phyloP scores from a whole-genome alignment of 768 basidiomycete genomes.

The Boletus rex-veris region DNA sequence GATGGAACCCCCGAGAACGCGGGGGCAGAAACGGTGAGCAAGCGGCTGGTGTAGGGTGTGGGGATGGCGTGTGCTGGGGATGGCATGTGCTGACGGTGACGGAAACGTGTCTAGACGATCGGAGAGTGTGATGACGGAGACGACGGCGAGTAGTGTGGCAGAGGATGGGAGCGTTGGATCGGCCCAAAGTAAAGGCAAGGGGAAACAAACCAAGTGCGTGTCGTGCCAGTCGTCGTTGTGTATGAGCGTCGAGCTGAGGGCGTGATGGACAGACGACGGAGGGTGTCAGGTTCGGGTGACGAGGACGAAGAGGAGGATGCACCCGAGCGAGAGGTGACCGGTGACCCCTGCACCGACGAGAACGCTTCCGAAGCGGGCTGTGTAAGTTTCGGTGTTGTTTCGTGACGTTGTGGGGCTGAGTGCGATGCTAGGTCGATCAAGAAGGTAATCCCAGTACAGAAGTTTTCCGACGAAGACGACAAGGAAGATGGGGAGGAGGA shows the following conservation, averaged over 20 bases:
- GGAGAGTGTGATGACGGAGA: constrained; percentile 49
- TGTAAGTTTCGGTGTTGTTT: constrained; percentile 22
- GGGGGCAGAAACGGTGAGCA: constrained; percentile 45
- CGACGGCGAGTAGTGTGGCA: constrained; percentile 40
- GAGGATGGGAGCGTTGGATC: constrained; percentile 33
- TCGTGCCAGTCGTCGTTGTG: not conserved
- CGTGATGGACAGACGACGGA: constrained; percentile 42
- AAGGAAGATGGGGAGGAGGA: constrained; percentile 34
- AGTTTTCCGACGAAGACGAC: constrained; percentile 12
- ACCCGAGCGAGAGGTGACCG: constrained; percentile 25
- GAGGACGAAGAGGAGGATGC: constrained; percentile 40
- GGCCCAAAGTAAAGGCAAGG: constrained; percentile 25
- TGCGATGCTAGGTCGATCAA: constrained; percentile 35
- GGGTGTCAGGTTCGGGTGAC: constrained; percentile 52
- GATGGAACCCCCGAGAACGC: constrained; percentile 39
- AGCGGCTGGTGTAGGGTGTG: not conserved
- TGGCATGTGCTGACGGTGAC: no score
- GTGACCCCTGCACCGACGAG: constrained; percentile 42
- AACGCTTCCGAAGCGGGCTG: constrained; percentile 53
- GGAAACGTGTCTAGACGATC: constrained; percentile 46
- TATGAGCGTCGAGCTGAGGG: not conserved
- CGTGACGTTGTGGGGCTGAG: not conserved
- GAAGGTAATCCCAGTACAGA: constrained; percentile 30
- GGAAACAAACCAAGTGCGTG: constrained; percentile 41
- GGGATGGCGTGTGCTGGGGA: no score